These are phyloP conservation scores for Coprinellus micaceus DNA, from an alignment of 768 basidiomycete genomes.

Conservation along the genomic window DNA sequence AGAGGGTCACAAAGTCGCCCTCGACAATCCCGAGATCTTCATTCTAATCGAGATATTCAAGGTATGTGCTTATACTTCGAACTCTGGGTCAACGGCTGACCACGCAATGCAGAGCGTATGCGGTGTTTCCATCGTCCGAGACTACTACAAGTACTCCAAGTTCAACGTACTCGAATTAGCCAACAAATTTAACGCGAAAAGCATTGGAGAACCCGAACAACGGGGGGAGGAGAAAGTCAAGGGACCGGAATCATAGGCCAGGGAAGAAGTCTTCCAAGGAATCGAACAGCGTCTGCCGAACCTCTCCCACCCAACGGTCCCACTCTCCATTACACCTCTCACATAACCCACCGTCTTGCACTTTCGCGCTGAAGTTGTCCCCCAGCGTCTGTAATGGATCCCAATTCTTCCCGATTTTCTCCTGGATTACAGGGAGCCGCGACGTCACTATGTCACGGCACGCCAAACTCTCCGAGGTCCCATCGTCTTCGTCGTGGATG, in stretches of 20 bases:
- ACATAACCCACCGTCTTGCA: neutral
- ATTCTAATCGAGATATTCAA: slow-evolving; percentile 83
- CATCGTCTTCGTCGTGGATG: neutral
- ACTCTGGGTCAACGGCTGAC: neutral
- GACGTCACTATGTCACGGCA: neutral
- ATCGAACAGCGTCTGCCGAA: neutral
- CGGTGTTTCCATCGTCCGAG: slow-evolving; percentile 68
- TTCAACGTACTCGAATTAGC: slow-evolving; percentile 80
- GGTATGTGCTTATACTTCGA: slow-evolving; percentile 34
- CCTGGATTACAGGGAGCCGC: neutral
- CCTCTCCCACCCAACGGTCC: neutral
- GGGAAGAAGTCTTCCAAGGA: neutral
- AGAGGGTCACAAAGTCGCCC: slow-evolving; percentile 59
- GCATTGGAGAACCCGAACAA: neutral
- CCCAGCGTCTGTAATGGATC: slow-evolving; percentile 3
- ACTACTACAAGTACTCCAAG: slow-evolving; percentile 68
- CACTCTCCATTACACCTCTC: neutral
- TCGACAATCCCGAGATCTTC: slow-evolving; percentile 66
- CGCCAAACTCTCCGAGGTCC: neutral
- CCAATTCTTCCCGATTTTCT: neutral
- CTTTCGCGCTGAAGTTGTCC: neutral
- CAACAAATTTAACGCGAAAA: slow-evolving; percentile 39
- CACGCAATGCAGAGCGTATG: slow-evolving; percentile 56
- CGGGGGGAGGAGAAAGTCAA: neutral
- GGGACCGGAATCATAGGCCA: neutral